A percentile compares a stretch with the other conserved stretches of the same genome.
phyloP scores from a whole-genome alignment of 1,284 basidiomycete genomes.

The Ustilago cynodontis region DNA sequence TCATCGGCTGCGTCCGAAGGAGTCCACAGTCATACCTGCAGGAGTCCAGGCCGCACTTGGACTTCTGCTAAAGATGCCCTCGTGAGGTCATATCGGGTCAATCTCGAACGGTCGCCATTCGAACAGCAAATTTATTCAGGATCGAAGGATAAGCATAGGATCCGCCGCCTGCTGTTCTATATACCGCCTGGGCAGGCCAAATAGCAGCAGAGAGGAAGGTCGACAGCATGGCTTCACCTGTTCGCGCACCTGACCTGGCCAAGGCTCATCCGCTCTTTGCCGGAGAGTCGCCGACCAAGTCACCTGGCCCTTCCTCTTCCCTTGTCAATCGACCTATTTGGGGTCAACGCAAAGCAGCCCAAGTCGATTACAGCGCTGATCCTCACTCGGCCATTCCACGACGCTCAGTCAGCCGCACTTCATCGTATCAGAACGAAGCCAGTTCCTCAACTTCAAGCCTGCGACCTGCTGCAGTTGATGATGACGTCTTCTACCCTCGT shows the following conservation, averaged over 20 bases:
- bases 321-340: conserved; percentile 52
- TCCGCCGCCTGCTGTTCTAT: not conserved
- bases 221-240: conserved; percentile 30
- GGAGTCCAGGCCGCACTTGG: not conserved
- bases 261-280: conserved; percentile 45
- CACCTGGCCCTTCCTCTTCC: conserved; percentile 37
- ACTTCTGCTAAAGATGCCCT: not conserved
- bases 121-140: not conserved
- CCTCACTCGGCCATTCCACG: conserved; percentile 15
- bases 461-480: conserved; percentile 31
- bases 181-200: not conserved
- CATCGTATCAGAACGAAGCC: conserved; percentile 23
- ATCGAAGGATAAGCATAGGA: not conserved
- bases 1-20: not conserved
- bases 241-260: conserved; percentile 18
- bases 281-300: conserved; percentile 47
- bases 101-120: not conserved
- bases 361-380: conserved; percentile 40
- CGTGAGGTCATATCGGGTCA: not conserved
- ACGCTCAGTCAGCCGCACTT: conserved; percentile 39
- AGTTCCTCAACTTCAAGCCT: conserved; percentile 12
- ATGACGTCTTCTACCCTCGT: conserved; percentile 34
- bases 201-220: not conserved
- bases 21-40: not conserved
- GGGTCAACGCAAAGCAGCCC: conserved; percentile 43